Percentiles rank a stretch among this genome's conserved stretches.
phyloP scores from a whole-genome alignment of 2,329 filamentous ascomycete species.

The Ceratocystiopsis brevicomis region DNA sequence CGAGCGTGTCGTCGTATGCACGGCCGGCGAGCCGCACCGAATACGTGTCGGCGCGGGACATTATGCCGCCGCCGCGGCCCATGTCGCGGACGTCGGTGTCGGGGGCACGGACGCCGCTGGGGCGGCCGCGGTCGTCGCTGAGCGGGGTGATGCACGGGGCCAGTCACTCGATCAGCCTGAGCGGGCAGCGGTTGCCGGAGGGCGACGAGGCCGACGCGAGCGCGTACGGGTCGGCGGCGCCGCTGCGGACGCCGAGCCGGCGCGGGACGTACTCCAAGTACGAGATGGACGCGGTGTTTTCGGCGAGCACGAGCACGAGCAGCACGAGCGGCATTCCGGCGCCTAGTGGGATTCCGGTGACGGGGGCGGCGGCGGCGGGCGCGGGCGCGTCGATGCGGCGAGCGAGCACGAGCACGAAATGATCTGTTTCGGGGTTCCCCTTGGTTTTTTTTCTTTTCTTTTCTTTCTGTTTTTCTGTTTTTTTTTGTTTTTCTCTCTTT shows the following conservation, averaged over 20 bases:
- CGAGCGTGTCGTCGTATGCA: slow-evolving; percentile 38
- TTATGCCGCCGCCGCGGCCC: slow-evolving; percentile 34
- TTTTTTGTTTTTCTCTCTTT: slow-evolving; percentile 1
- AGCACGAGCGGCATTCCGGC: slow-evolving; percentile 17
- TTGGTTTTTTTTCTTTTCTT: background rate
- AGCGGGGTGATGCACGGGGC: slow-evolving; percentile 42
- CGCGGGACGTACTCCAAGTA: slow-evolving; percentile 32
- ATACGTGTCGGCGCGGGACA: slow-evolving; percentile 14
- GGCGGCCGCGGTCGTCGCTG: slow-evolving; percentile 53
- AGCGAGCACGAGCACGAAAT: slow-evolving; percentile 20
- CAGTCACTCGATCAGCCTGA: slow-evolving; percentile 36
- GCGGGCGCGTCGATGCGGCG: slow-evolving; percentile 1
- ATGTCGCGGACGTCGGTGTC: slow-evolving; percentile 44
- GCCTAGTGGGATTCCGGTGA: slow-evolving; percentile 18
- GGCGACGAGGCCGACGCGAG: slow-evolving; percentile 24
- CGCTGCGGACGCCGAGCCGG: slow-evolving; percentile 31
- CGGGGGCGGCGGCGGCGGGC: slow-evolving; percentile 10
- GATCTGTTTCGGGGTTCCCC: background rate
- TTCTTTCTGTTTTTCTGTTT: background rate
- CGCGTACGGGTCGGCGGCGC: slow-evolving; percentile 17
- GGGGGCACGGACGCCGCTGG: slow-evolving; percentile 44
- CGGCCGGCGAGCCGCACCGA: slow-evolving; percentile 31
- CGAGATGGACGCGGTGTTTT: slow-evolving; percentile 21
- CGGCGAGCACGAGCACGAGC: background rate
- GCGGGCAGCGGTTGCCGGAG: slow-evolving; percentile 22